These are phyloP conservation scores for Boletus calvinii DNA, from an alignment of 1,284 basidiomycete genomes.

Conservation along the genomic window DNA sequence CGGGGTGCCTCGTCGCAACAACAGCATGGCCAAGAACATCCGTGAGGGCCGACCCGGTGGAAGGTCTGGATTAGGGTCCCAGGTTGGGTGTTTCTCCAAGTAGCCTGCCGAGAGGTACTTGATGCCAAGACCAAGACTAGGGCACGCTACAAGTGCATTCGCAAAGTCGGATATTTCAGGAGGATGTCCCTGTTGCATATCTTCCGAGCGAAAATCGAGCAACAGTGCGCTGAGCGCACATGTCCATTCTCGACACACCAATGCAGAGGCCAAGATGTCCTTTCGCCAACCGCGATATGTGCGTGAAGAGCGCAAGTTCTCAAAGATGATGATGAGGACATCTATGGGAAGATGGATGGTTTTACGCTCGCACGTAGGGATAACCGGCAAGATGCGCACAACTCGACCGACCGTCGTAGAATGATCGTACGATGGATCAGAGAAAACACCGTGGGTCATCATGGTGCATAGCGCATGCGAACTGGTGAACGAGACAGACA, in stretches of 20 bases:
- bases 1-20: background rate
- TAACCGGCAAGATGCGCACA: constrained; percentile 1
- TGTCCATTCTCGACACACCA: constrained; percentile 13
- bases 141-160: background rate
- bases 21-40: background rate
- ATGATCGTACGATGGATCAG: background rate
- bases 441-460: constrained; percentile 2
- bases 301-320: background rate
- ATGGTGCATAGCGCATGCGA: background rate
- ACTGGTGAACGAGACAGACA: constrained; percentile 12
- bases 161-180: constrained; percentile 7
- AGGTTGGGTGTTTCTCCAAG: constrained; percentile 3
- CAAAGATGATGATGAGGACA: constrained; percentile 9
- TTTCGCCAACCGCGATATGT: constrained; percentile 1
- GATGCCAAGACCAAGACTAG: constrained; percentile 8
- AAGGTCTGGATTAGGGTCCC: background rate
- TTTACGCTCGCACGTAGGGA: background rate
- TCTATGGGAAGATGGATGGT: constrained; percentile 7
- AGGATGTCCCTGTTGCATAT: background rate
- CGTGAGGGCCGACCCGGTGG: background rate
- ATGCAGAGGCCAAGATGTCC: constrained; percentile 9
- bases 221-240: constrained; percentile 14
- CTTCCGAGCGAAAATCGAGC: constrained; percentile 10
- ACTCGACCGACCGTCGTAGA: constrained; percentile 8
- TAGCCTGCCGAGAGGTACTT: constrained; percentile 12